Percentiles rank a stretch among this genome's conserved stretches.
phyloP scores from a whole-genome alignment of 768 basidiomycete genomes.

The Lactarius tabidus region DNA sequence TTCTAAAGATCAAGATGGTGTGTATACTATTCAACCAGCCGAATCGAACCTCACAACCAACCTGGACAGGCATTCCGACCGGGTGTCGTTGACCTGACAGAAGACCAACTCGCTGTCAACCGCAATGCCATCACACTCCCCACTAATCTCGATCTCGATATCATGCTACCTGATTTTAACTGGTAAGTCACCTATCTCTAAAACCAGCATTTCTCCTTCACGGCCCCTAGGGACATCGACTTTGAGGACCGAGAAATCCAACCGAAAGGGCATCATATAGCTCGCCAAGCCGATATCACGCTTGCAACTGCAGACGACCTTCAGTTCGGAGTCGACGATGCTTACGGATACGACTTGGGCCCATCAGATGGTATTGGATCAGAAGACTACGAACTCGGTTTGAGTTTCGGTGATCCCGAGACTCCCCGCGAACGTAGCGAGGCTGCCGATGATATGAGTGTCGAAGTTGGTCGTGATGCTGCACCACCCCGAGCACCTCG shows the following conservation, averaged over 20 bases:
- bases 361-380: constrained; percentile 82
- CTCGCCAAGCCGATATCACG: constrained; percentile 84
- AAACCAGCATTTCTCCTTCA: constrained; percentile 16
- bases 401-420: constrained; percentile 61
- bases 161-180: constrained; percentile 74
- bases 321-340: constrained; percentile 56
- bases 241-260: constrained; percentile 65
- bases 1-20: constrained; percentile 94
- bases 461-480: constrained; percentile 78
- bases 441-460: constrained; percentile 57
- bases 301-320: constrained; percentile 75
- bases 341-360: constrained; percentile 73
- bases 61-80: constrained; percentile 80
- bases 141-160: constrained; percentile 73
- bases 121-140: constrained; percentile 87
- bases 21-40: constrained; percentile 7
- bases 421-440: constrained; percentile 32
- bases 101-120: constrained; percentile 85
- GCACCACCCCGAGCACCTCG: constrained; percentile 40
- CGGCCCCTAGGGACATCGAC: constrained; percentile 62
- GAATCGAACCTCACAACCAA: constrained; percentile 6
- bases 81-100: constrained; percentile 92
- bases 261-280: constrained; percentile 74
- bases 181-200: constrained; percentile 46
- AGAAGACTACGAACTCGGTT: constrained; percentile 75